These are phyloP conservation scores for Exophiala mesophila DNA, from an alignment of 2,329 filamentous ascomycete genomes.

Conservation along the genomic window DNA sequence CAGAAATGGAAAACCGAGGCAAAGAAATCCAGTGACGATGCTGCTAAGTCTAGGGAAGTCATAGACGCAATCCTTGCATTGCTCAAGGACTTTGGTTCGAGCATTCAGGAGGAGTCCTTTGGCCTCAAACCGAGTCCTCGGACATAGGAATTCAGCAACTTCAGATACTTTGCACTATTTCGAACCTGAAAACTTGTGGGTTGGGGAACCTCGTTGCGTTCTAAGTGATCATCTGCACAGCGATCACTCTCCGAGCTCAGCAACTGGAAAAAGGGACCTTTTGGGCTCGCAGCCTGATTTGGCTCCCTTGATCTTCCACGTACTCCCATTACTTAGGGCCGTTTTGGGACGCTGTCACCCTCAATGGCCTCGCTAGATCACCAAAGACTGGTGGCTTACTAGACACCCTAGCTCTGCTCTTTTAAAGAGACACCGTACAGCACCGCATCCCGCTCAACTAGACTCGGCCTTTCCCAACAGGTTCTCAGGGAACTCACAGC, in stretches of 20 bases:
- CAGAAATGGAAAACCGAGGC: constrained; percentile 10
- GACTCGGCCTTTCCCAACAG: too few relatives aligned
- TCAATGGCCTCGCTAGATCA: too few relatives aligned
- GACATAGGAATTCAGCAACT: neutral
- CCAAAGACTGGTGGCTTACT: too few relatives aligned
- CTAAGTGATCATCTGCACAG: constrained; percentile 6
- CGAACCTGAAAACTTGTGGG: too few relatives aligned
- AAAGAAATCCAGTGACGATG: constrained; percentile 10
- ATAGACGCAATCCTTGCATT: constrained; percentile 12
- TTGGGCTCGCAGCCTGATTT: constrained; percentile 4
- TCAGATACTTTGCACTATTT: too few relatives aligned
- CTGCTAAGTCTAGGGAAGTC: constrained; percentile 12
- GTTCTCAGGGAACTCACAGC: constrained; percentile 1
- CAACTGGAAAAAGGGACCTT: constrained; percentile 7
- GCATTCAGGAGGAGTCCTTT: neutral
- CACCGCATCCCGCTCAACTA: too few relatives aligned
- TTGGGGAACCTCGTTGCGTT: too few relatives aligned
- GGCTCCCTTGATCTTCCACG: constrained; percentile 9
- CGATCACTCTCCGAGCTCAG: constrained; percentile 10
- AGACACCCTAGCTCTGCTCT: too few relatives aligned
- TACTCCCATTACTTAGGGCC: too few relatives aligned
- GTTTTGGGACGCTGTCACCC: too few relatives aligned
- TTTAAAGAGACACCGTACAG: too few relatives aligned
- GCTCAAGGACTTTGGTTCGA: constrained; percentile 15
- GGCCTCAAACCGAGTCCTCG: neutral